A percentile compares a stretch with the other conserved stretches of the same genome.
Evolutionary conservation across 345 rosid genomes (phyloP).

Genomic region (Eucalyptus polyanthemos): DNA sequence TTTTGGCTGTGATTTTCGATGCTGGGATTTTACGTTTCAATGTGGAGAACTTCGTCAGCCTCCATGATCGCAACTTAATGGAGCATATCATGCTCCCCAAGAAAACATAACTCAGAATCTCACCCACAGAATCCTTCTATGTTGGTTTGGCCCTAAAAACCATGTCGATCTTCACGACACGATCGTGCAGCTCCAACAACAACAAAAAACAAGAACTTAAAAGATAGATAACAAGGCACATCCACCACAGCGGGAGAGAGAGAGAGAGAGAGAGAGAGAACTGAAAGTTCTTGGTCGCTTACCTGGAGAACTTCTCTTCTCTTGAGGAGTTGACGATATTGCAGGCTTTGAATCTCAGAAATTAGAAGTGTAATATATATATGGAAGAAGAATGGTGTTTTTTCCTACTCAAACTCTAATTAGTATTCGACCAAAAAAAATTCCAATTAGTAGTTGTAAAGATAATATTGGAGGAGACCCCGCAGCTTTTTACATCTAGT

Average conservation of each 20-base stretch:
- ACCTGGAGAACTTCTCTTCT: neutral
- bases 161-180: neutral
- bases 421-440: neutral
- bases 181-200: neutral
- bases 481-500: accelerated
- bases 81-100: neutral
- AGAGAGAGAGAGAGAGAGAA: neutral
- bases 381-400: neutral
- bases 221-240: neutral
- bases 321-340: neutral
- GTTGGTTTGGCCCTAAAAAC: neutral
- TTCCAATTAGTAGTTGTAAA: neutral
- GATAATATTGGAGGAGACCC: neutral
- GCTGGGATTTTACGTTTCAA: neutral
- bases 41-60: constrained; percentile 7
- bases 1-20: neutral
- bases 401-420: neutral
- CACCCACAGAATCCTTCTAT: neutral
- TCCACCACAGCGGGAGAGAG: neutral
- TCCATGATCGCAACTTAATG: neutral
- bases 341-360: neutral
- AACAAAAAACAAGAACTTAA: neutral
- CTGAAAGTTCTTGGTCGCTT: too few relatives aligned
- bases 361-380: neutral
- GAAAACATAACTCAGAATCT: neutral